Evolutionary conservation across 2,329 filamentous ascomycete species (phyloP).

Genomic region (Cyphellophora europaea): DNA sequence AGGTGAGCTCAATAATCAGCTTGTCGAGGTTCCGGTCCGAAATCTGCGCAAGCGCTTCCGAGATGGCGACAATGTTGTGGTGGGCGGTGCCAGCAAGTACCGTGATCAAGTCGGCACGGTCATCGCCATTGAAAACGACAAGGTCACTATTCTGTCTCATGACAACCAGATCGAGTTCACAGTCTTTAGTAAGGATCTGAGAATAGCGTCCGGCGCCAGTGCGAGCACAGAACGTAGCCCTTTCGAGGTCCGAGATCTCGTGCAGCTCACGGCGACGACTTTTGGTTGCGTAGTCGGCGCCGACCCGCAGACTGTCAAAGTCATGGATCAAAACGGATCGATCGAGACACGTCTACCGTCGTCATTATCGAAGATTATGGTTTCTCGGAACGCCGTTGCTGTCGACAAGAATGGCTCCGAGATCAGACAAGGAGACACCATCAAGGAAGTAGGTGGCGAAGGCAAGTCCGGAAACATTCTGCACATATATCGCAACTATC

Average conservation of each 20-base stretch:
- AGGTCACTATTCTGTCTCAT: constrained; percentile 86
- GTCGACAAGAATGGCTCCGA: constrained; percentile 90
- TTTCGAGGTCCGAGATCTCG: constrained; percentile 85
- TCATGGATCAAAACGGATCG: constrained; percentile 84
- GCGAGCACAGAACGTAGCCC: constrained; percentile 50
- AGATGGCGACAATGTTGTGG: constrained; percentile 94
- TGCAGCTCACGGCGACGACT: constrained; percentile 78
- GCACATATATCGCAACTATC: constrained; percentile 85
- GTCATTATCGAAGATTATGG: constrained; percentile 82
- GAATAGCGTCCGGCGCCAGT: constrained; percentile 84
- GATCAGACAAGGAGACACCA: constrained; percentile 81
- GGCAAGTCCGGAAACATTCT: constrained; percentile 79
- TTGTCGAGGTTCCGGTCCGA: constrained; percentile 86
- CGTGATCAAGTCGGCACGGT: constrained; percentile 96
- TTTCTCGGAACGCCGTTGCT: constrained; percentile 74
- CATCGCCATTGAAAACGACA: constrained; percentile 83
- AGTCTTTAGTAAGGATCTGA: constrained; percentile 93
- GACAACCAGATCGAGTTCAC: constrained; percentile 89
- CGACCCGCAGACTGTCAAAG: constrained; percentile 81
- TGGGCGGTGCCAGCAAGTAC: constrained; percentile 90
- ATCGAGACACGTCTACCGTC: constrained; percentile 76
- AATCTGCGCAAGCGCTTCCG: constrained; percentile 87
- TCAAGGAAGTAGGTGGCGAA: constrained; percentile 83
- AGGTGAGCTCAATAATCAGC: constrained; percentile 71
- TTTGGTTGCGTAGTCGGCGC: constrained; percentile 93